Percentiles rank a stretch among this genome's conserved stretches.
Conservation (phyloP, 2,329 filamentous ascomycete species). For the Penicillium sp. region DNA sequence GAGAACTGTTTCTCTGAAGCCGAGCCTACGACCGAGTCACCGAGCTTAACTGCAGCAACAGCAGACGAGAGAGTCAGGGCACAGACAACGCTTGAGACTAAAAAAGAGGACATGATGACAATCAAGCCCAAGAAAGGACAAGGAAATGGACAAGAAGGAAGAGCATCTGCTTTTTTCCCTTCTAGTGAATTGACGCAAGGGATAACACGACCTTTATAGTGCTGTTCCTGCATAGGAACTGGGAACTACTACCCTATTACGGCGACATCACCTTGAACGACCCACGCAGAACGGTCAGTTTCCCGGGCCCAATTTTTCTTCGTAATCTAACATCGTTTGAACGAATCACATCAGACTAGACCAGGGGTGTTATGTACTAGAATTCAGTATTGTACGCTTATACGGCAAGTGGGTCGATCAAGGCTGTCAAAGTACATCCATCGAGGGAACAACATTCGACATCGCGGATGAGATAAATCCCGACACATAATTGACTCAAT, state of each 20-base stretch:
- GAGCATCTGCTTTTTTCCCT: neutral
- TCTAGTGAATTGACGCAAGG: neutral
- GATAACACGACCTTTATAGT: neutral
- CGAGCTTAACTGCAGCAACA: neutral
- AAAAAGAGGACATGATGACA: slow-evolving; percentile 30
- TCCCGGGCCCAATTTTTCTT: neutral
- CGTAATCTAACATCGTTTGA: neutral
- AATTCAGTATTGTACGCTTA: neutral
- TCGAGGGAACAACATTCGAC: neutral
- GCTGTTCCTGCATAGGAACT: neutral
- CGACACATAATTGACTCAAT: neutral
- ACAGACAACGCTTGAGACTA: neutral
- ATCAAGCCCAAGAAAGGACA: slow-evolving; percentile 16
- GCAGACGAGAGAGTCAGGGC: neutral
- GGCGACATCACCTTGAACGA: neutral
- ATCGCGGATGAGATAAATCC: neutral
- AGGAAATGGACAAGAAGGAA: neutral
- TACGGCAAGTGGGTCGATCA: neutral
- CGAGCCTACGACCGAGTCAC: slow-evolving; percentile 28
- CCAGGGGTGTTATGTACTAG: neutral
- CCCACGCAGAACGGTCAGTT: neutral
- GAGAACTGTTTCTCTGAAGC: slow-evolving; percentile 31
- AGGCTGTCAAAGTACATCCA: neutral
- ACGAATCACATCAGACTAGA: neutral
- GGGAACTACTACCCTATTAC: neutral